Evolutionary conservation across 1,139 yeast species (phyloP), one percentile per base, ranked within the genome.

Genomic region (Taphrina flavorubra): DNA sequence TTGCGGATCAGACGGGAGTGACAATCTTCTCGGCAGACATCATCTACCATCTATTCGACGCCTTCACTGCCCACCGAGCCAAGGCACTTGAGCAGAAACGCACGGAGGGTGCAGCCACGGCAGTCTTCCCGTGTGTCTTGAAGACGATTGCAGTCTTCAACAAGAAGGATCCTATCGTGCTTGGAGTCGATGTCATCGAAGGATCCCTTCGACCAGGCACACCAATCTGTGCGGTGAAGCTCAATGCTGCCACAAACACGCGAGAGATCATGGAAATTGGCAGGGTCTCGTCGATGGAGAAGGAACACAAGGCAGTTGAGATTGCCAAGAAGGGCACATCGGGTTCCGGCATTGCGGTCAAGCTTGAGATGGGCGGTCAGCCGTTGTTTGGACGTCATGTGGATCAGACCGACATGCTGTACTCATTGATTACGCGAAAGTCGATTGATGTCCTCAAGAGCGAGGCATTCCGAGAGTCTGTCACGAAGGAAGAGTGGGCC

Each of bases 331-430:
- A 90, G 84, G 97, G 97, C 55, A 97, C 90, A 80, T 90, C 98
- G 20, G 86, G 90, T 73, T 97, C 97, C 42, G 99, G 99, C 85
- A 98, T 94, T 72, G 99, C 99, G 72, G 90, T 94, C 89, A 88
- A 99, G 84, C 84, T 94, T 77, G 99, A 94, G 71, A 88, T 92
- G 75, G 87, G 95, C 37, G 84, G 92, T 68, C 97, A 92, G 81
- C 98, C 99, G 70, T 88, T 91, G 18, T 94, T 98, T 98, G 99
- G 99, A 72, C 91, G 99, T 83, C 99, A 94, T 78, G 96, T 94
- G 75, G 97, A 92, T 78, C 99, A 94, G 79, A 83, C 85, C 73
- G 99, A 94, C 78, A 84, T 86, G 69, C 83, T 94, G 77, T 94
- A 92, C 81, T 94, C 99, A 13, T 84, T 89, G 81, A 85, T 94